Conservation (phyloP, 768 basidiomycete genomes). For the Suillus hirtellus region DNA sequence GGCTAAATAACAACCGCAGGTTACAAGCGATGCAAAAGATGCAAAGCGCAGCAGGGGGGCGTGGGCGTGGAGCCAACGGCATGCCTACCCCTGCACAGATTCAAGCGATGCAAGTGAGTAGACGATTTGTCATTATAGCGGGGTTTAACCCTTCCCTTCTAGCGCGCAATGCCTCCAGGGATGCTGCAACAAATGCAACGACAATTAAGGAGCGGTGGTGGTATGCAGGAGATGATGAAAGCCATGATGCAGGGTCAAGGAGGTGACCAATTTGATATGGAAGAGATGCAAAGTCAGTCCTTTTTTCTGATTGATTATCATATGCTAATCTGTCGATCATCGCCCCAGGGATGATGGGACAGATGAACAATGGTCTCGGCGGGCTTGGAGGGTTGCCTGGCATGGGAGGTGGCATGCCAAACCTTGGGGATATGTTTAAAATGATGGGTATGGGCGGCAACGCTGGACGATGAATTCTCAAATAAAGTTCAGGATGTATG, state of each 20-base stretch:
- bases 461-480: constrained; percentile 30
- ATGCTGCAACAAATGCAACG: constrained; percentile 93
- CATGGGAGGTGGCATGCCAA: constrained; percentile 66
- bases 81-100: constrained; percentile 94
- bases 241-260: constrained; percentile 96
- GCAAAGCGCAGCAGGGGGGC: constrained; percentile 83
- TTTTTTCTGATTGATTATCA: constrained; percentile 9
- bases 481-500: constrained; percentile 19
- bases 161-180: constrained; percentile 94
- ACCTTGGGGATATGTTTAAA: constrained; percentile 79
- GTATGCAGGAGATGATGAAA: constrained; percentile 98
- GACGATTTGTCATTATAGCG: constrained; percentile 1
- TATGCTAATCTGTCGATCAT: constrained; percentile 13
- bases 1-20: constrained; percentile 40
- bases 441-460: constrained; percentile 83
- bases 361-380: constrained; percentile 66
- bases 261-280: constrained; percentile 89
- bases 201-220: constrained; percentile 76
- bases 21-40: constrained; percentile 90
- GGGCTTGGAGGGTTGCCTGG: constrained; percentile 49
- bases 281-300: constrained; percentile 82
- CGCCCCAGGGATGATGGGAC: constrained; percentile 77
- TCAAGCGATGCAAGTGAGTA: constrained; percentile 85
- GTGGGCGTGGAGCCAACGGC: constrained; percentile 82
- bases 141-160: constrained; percentile 13